Percentiles rank a stretch among this genome's conserved stretches.
Evolutionary conservation across 441 rosid species (phyloP).

Genomic region (Populus trichocarpa): DNA sequence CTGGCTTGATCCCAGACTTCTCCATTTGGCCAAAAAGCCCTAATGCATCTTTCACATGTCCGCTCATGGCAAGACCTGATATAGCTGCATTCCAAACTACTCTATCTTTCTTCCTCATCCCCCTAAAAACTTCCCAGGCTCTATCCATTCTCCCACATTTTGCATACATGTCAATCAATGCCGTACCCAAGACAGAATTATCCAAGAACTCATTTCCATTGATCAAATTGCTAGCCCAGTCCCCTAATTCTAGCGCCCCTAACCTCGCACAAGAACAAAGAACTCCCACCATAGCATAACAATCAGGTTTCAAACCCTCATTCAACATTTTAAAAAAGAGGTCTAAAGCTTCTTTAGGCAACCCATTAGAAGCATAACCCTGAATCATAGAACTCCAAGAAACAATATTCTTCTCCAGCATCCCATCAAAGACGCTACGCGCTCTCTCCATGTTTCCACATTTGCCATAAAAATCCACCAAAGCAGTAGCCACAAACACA

Average conservation of each 20-base stretch:
- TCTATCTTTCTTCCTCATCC: slow-evolving; percentile 37
- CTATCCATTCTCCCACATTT: slow-evolving; percentile 48
- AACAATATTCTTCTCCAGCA: slow-evolving; percentile 42
- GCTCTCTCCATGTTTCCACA: slow-evolving; percentile 49
- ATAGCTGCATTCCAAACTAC: slow-evolving; percentile 52
- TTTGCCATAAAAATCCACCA: slow-evolving; percentile 49
- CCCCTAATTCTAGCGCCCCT: slow-evolving; percentile 50
- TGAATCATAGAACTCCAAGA: slow-evolving; percentile 55
- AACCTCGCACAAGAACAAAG: slow-evolving; percentile 50
- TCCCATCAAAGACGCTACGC: slow-evolving; percentile 25
- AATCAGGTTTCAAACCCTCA: slow-evolving; percentile 38
- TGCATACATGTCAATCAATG: slow-evolving; percentile 53
- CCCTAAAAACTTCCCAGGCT: slow-evolving; percentile 47
- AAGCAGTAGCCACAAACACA: slow-evolving; percentile 43
- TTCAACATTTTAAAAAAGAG: slow-evolving; percentile 37
- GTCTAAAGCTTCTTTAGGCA: slow-evolving; percentile 42
- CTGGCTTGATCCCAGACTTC: slow-evolving; percentile 44
- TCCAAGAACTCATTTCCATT: slow-evolving; percentile 34
- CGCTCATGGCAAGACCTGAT: slow-evolving; percentile 51
- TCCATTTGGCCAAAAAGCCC: slow-evolving; percentile 45
- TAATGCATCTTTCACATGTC: slow-evolving; percentile 39
- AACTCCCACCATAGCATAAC: slow-evolving; percentile 45
- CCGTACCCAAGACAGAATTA: slow-evolving; percentile 49
- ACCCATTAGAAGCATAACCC: slow-evolving; percentile 47
- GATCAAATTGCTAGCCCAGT: slow-evolving; percentile 55